These are phyloP conservation scores for Acorus gramineus DNA, from an alignment of 106 monocot genomes.

Conservation along the genomic window DNA sequence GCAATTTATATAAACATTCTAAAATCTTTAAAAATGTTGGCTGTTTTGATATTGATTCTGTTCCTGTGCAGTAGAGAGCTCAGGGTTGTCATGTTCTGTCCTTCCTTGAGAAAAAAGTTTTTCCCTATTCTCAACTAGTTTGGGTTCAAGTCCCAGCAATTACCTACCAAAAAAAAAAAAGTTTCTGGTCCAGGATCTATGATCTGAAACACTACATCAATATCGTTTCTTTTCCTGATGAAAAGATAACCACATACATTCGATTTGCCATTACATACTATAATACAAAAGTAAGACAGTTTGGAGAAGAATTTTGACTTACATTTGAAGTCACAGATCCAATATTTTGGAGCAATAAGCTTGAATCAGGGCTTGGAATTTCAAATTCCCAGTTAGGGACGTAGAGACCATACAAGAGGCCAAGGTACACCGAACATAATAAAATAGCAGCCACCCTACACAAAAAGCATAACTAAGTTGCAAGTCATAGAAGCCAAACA, in stretches of 20 bases:
- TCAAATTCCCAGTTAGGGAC: slow-evolving; percentile 75
- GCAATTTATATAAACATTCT: too few relatives aligned
- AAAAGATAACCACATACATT: neutral
- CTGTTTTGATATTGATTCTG: too few relatives aligned
- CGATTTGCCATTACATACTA: neutral
- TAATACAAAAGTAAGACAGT: neutral
- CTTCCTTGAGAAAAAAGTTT: too few relatives aligned
- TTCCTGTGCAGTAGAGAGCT: too few relatives aligned
- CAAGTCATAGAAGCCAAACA: too few relatives aligned
- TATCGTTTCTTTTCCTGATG: neutral
- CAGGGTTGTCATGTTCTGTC: too few relatives aligned
- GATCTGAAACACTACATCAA: too few relatives aligned
- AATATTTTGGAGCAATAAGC: slow-evolving; percentile 14
- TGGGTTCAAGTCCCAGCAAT: too few relatives aligned
- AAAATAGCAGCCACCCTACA: slow-evolving; percentile 59
- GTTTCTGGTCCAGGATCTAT: too few relatives aligned
- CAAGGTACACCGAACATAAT: slow-evolving; percentile 46
- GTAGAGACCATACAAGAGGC: slow-evolving; percentile 63
- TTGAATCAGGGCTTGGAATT: slow-evolving; percentile 37
- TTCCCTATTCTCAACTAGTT: too few relatives aligned
- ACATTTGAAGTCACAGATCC: slow-evolving; percentile 29
- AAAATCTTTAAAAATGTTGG: too few relatives aligned
- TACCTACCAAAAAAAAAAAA: too few relatives aligned
- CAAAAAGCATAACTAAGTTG: neutral
- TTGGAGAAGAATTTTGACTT: slow-evolving; percentile 11